Base-by-base conservation (phyloP, 1,284 basidiomycete species). In the Ganoderma multipileum region DNA sequence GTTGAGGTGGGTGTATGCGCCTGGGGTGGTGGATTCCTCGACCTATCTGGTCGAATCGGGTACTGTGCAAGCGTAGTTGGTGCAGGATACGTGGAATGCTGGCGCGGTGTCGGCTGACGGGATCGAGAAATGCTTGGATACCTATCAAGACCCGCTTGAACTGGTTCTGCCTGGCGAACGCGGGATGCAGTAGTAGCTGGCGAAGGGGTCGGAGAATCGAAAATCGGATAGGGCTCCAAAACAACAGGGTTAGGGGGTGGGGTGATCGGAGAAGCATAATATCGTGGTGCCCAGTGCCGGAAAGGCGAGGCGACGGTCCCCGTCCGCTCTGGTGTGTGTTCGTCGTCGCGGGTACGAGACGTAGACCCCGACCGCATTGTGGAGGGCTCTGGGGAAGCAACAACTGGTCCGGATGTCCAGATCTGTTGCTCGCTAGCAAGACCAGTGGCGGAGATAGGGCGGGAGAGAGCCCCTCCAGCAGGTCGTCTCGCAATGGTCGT, bases 341-440 rank as follows among this genome's bases (percentile, higher is more conserved):
- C 33, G 33, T 6, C 20, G 20, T 58, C 55, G 7, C 38, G 20
- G 7, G 33, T 4, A 33, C 9, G 55, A 33, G 55, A 18, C 11
- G 30, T 38, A 23, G 33, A 58, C 3, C 33, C 30, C 33, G 55
- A 38, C 55, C 30, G 33, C 28, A 38, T 4, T 38, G 55, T 58
- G 4, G 55, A 58, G 55, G 33, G 33, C n/a, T 58, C 55, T 23
- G 55, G 55, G 12, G 55, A 58, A 23, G 55, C 55, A n/a, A 58
- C 28, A 3, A 33, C 38, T 36, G 30, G 55, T n/a, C 55, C 55
- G 33, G 55, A 58, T 38, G 55, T 58, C 55, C 33, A 58, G 8
- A n/a, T 38, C 5, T 38, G 55, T 8, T 28, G 20, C 11, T 23
- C 55, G 20, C 30, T 11, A 5, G 55, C 33, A n/a, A n/a, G 33